Base-by-base conservation (phyloP, 805 yeast species). In the Schwanniomyces polymorphus region DNA sequence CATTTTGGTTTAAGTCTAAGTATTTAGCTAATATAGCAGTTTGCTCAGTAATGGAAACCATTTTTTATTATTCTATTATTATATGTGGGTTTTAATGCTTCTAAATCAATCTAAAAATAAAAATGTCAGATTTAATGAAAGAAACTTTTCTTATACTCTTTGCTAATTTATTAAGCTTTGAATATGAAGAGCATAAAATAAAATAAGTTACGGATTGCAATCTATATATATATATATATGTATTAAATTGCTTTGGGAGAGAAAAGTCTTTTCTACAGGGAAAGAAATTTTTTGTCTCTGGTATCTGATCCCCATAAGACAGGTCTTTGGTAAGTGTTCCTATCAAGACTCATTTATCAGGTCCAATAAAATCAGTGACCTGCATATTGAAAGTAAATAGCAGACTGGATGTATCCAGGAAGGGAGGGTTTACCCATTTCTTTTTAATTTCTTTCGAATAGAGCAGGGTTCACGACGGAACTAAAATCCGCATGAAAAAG, bases 1-100 rank as follows among this genome's bases (percentile, higher is more conserved):
- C 97, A 59, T 83, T 80, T 79, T 91, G 97, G 70, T 85, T 86
- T 60, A 94, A 81, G 59, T 81, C 86, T 54, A 87, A 66, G 67
- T 92, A 92, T 76, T 91, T 92, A 64, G 84, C 80, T 64, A 92
- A 79, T 53, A 89, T 86, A 51, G 85, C 80, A 47, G 96, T 85
- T 77, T 90, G 88, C 70, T 80, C 84, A 50, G 80, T 68, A 50
- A 78, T 64, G 31, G 41, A 38, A 26, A 26, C 41, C 41, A 38
- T 38, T 38, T 38, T 38, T 18, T 38, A n/a, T 16, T 31, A 31
- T 31, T 31, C 18, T 31, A 31, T 31, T 31, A 31, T 31, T 14
- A 14, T 31, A 31, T 31, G 14, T 21, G 7, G 9, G 35, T 31
- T 37, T 27, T 12, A 27, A 21, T 21, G 18, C 27, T 12, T 37